phyloP scores from a whole-genome alignment of 2,329 filamentous ascomycete species.

The Emericellopsis cladophorae region DNA sequence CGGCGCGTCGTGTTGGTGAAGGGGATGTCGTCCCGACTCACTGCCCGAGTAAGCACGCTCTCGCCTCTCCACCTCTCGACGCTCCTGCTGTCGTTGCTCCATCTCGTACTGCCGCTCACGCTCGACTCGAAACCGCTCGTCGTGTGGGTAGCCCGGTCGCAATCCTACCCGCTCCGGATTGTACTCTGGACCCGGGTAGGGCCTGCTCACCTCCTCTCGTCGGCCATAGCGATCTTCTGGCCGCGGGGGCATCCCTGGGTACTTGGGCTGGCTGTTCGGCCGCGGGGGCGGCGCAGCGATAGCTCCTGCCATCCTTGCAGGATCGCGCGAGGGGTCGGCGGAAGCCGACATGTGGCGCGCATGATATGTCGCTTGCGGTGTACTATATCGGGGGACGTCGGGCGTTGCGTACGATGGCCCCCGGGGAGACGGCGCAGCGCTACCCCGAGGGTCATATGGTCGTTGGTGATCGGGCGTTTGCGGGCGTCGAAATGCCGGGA shows the following conservation, averaged over 20 bases:
- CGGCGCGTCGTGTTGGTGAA: conserved; percentile 28
- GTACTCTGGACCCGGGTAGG: conserved; percentile 30
- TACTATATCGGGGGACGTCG: conserved; percentile 45
- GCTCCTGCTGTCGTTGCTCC: conserved; percentile 29
- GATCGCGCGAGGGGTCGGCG: conserved; percentile 29
- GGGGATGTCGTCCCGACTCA: conserved; percentile 28
- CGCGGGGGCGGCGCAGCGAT: conserved; percentile 27
- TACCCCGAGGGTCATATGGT: conserved; percentile 34
- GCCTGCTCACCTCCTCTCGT: conserved; percentile 32
- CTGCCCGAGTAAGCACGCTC: conserved; percentile 35
- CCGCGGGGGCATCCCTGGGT: conserved; percentile 28
- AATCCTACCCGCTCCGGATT: conserved; percentile 35
- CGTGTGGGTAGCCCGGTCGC: conserved; percentile 25
- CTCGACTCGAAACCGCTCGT: conserved; percentile 40
- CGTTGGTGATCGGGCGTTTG: conserved; percentile 61
- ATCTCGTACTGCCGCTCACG: conserved; percentile 31
- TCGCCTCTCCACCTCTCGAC: conserved; percentile 27
- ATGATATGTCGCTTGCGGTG: conserved; percentile 39
- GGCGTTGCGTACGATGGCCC: conserved; percentile 36
- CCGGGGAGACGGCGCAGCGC: conserved; percentile 33
- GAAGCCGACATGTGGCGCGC: conserved; percentile 34
- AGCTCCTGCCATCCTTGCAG: conserved; percentile 18
- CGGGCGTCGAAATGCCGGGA: conserved; percentile 50
- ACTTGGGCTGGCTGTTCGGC: conserved; percentile 40
- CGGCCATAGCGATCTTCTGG: conserved; percentile 33